Evolutionary conservation across 139 green algal species (phyloP), one percentile per base, ranked within the genome.

Genomic region (Trebouxia sp.): DNA sequence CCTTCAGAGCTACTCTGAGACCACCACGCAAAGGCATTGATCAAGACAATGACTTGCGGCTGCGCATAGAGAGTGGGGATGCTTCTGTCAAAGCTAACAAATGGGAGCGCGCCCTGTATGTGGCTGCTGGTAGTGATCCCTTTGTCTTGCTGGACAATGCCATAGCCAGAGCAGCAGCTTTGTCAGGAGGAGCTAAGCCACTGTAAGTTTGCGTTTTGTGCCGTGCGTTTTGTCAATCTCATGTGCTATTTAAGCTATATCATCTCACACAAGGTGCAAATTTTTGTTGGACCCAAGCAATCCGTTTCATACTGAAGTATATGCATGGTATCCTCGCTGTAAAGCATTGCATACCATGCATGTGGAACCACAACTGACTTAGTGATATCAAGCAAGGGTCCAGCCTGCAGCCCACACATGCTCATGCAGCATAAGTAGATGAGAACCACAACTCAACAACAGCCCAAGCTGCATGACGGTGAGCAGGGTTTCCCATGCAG

Each of bases 1-100:
- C 69, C 3, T 98, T 96, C 82, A 53, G 93, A 0, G 92, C 85
- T 6, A 97, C 94, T 22, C 82, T 97, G 43, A 75, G 93, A n/a
- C 85, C 90, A 11, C 83, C 85, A 32, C 84, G 47, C 75, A 81
- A 65, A 7, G 55, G 43, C 72, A 38, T 65, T 30, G 83, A 66
- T n/a, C 82, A 83, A 26, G 75, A 43, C 28, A 42, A 78, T 32
- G 45, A 47, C 10, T 26, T 96, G 26, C 70, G 80, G 11, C 41
- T 98, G 20, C 85, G 91, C 26, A 85, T 97, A 5, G 94, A 97
- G 75, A 93, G 85, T 47, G 94, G 94, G 24, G 85, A 88, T 79
- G 83, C 88, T 26, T 65, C 22, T 30, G 82, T 89, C n/a, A 55
- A 41, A 1, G 84, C 83, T 4, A 32, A 12, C 38, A 38, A 65